Percentiles rank a stretch among this genome's conserved stretches.
These are phyloP conservation scores for Pythium vanterpoolii DNA, from an alignment of 352 stramenopile genomes.

Conservation along the genomic window DNA sequence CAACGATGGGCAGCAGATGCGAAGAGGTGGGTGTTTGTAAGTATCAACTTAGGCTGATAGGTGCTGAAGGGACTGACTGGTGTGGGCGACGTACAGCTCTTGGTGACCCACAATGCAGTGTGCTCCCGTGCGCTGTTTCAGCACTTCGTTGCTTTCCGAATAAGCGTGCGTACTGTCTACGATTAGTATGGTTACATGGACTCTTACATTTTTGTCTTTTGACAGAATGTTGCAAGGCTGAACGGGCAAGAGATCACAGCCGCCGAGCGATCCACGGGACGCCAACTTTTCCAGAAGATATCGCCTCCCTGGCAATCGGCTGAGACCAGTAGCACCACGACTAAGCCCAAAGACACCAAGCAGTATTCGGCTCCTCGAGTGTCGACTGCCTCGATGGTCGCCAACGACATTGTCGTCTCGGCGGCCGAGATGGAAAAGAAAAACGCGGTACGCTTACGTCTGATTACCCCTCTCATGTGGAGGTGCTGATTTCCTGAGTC, in stretches of 20 bases:
- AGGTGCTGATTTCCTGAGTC: neutral
- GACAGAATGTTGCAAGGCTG: slow-evolving; percentile 60
- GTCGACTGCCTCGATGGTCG: slow-evolving; percentile 21
- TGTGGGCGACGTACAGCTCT: slow-evolving; percentile 32
- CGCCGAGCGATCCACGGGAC: slow-evolving; percentile 40
- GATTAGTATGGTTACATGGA: too few relatives aligned
- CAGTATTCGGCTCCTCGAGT: neutral
- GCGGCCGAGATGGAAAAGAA: slow-evolving; percentile 60
- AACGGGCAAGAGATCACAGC: slow-evolving; percentile 63
- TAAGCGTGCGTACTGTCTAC: slow-evolving; percentile 55
- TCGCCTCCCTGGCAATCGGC: neutral
- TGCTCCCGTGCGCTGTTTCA: slow-evolving; percentile 51
- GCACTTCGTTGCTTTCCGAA: slow-evolving; percentile 42
- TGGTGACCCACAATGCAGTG: slow-evolving; percentile 60
- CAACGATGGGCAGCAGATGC: slow-evolving; percentile 40
- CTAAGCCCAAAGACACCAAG: neutral
- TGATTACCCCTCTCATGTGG: neutral
- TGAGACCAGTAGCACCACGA: neutral
- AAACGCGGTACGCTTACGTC: slow-evolving; percentile 22
- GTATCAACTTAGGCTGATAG: neutral
- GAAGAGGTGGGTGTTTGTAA: slow-evolving; percentile 52
- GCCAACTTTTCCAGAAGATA: slow-evolving; percentile 52
- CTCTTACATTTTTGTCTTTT: too few relatives aligned
- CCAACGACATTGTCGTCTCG: slow-evolving; percentile 41
- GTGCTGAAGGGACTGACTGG: neutral